Evolutionary conservation across 768 basidiomycete species (phyloP).

Genomic region (Candolleomyces eurysporus): DNA sequence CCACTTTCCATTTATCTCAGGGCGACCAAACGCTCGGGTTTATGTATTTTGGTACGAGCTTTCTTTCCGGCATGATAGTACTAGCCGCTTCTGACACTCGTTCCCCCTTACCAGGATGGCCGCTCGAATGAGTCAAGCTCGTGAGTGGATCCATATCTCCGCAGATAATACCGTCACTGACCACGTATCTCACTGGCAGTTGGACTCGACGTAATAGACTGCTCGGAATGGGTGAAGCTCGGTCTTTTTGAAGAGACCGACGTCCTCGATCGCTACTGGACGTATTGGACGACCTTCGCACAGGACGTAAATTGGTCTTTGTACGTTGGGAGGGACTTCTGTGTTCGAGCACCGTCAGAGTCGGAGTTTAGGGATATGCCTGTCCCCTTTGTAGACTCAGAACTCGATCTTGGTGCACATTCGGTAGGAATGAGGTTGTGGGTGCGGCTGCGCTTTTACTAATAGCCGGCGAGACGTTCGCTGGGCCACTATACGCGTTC

Average conservation of each 20-base stretch:
- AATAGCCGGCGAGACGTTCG: too few relatives aligned
- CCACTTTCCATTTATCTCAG: conserved; percentile 44
- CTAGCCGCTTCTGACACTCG: conserved; percentile 4
- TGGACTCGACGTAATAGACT: conserved; percentile 55
- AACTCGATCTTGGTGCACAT: conserved; percentile 14
- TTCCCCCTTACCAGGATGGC: conserved; percentile 47
- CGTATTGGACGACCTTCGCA: conserved; percentile 2
- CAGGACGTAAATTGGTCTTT: conserved; percentile 66
- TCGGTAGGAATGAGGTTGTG: too few relatives aligned
- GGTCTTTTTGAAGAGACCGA: conserved; percentile 51
- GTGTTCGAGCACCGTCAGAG: conserved; percentile 34
- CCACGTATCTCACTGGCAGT: conserved; percentile 31
- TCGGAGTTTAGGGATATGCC: conserved; percentile 36
- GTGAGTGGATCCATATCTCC: conserved; percentile 35
- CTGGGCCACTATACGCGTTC: too few relatives aligned
- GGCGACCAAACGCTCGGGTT: conserved; percentile 49
- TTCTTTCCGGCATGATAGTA: background rate
- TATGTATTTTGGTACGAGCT: conserved; percentile 36
- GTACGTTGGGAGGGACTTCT: conserved; percentile 63
- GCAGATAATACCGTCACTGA: background rate
- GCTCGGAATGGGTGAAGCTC: conserved; percentile 52
- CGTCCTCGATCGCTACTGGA: conserved; percentile 42
- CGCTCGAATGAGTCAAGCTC: conserved; percentile 55
- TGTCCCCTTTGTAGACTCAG: conserved; percentile 46
- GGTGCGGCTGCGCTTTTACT: too few relatives aligned